Percentiles rank a stretch among this genome's conserved stretches.
phyloP scores from a whole-genome alignment of 371 early-diverging fungal species.

The Apophysomyces ossiformis region DNA sequence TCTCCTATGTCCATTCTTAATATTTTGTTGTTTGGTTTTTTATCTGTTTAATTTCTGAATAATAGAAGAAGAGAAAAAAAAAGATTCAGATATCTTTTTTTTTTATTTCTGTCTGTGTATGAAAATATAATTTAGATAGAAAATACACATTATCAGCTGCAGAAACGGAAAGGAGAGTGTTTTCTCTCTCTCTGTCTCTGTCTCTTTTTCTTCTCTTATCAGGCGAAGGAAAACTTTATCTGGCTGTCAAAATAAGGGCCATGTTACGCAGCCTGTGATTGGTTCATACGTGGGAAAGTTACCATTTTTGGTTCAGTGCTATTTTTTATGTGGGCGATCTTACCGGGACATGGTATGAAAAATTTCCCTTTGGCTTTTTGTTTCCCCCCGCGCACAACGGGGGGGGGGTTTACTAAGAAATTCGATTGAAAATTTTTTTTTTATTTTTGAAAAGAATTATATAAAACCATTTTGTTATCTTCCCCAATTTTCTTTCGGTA shows the following conservation, averaged over 20 bases:
- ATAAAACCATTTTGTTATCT: slow-evolving; percentile 1
- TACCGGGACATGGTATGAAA: slow-evolving; percentile 10
- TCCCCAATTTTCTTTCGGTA: neutral
- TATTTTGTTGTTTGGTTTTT: neutral
- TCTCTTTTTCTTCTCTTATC: neutral
- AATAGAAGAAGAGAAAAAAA: neutral
- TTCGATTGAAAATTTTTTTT: slow-evolving; percentile 2
- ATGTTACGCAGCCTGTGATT: slow-evolving; percentile 17
- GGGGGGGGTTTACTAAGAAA: slow-evolving; percentile 4
- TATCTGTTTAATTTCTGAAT: neutral
- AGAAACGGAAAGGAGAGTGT: neutral
- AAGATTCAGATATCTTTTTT: neutral
- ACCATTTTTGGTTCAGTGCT: slow-evolving; percentile 7
- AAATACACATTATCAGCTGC: slow-evolving; percentile 7
- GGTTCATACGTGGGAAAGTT: slow-evolving; percentile 29
- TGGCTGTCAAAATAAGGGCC: slow-evolving; percentile 9
- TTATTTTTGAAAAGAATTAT: slow-evolving; percentile 4
- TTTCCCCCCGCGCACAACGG: slow-evolving; percentile 10
- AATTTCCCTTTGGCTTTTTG: slow-evolving; percentile 8
- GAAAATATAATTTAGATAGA: neutral
- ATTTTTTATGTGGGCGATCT: slow-evolving; percentile 4
- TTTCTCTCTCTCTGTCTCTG: no score
- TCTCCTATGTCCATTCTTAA: no score
- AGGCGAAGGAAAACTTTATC: neutral
- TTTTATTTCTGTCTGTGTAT: neutral